phyloP scores from a whole-genome alignment of 495 filamentous ascomycete genomes.

The Clavariopsis aquatica region DNA sequence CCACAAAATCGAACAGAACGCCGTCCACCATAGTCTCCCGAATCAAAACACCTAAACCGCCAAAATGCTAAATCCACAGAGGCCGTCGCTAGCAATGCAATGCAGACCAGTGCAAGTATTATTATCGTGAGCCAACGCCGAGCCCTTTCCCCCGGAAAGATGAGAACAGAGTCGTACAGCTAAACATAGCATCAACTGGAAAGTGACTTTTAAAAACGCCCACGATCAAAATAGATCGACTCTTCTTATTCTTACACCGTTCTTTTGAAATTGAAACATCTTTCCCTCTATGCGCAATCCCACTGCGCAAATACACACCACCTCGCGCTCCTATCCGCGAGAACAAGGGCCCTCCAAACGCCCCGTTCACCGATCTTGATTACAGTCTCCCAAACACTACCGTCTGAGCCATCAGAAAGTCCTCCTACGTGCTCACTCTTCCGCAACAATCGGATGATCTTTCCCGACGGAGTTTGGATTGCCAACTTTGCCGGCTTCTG shows the following conservation, averaged over 20 bases:
- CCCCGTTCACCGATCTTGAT: constrained; percentile 94
- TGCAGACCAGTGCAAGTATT: not conserved
- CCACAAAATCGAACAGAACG: no score
- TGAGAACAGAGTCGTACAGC: constrained; percentile 2
- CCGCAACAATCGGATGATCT: constrained; percentile 85
- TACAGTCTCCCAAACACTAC: constrained; percentile 91
- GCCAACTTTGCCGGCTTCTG: constrained; percentile 92
- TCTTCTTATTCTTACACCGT: no score
- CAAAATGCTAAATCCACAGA: not conserved
- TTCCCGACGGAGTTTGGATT: constrained; percentile 92
- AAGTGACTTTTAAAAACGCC: not conserved
- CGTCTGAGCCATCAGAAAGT: constrained; percentile 62
- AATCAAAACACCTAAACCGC: not conserved
- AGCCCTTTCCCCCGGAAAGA: constrained; percentile 1
- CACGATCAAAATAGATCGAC: not conserved
- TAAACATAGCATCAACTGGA: not conserved
- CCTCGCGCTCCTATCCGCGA: constrained; percentile 90
- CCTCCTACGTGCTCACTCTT: constrained; percentile 67
- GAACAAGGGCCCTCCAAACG: constrained; percentile 86
- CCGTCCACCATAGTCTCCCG: not conserved
- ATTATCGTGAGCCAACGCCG: constrained; percentile 8
- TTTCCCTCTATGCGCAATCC: constrained; percentile 58
- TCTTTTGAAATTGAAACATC: not conserved
- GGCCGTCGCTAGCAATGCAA: not conserved
- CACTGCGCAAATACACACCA: constrained; percentile 99